Evolutionary conservation across 352 stramenopile genomes (phyloP).

Genomic region (Pilasporangium apinafurcum): DNA sequence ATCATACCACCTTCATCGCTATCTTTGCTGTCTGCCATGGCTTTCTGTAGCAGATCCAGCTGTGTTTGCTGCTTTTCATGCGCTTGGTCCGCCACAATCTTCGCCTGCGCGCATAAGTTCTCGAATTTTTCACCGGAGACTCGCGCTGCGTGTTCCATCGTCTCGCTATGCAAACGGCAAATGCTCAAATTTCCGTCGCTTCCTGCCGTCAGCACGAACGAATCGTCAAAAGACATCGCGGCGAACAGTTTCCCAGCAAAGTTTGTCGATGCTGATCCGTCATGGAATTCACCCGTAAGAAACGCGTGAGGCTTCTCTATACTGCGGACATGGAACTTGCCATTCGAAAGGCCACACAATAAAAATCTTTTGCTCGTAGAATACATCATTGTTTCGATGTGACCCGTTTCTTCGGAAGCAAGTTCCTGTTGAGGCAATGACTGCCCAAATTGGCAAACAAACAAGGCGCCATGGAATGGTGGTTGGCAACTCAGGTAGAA

Average conservation of each 20-base stretch:
- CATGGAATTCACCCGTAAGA: conserved; percentile 74
- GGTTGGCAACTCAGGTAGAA: conserved; percentile 44
- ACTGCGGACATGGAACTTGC: conserved; percentile 74
- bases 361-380: conserved; percentile 63
- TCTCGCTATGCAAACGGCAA: conserved; percentile 49
- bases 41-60: conserved; percentile 42
- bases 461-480: conserved; percentile 25
- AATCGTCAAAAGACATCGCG: conserved; percentile 81
- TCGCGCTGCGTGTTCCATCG: conserved; percentile 32
- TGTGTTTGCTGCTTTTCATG: conserved; percentile 42
- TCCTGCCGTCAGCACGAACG: conserved; percentile 63
- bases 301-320: conserved; percentile 46
- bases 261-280: conserved; percentile 16
- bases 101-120: conserved; percentile 33
- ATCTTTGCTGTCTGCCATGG: conserved; percentile 30
- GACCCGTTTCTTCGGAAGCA: conserved; percentile 22
- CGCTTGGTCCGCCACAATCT: conserved; percentile 45
- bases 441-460: conserved; percentile 23
- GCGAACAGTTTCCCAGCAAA: conserved; percentile 16
- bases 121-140: conserved; percentile 27
- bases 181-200: conserved; percentile 76
- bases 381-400: conserved; percentile 31
- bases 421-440: conserved; percentile 27
- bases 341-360: conserved; percentile 69
- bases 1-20: conserved; percentile 21